Percentiles rank a stretch among this genome's conserved stretches.
Conservation (phyloP, 495 filamentous ascomycete genomes). For the Chlorociboria aeruginascens region DNA sequence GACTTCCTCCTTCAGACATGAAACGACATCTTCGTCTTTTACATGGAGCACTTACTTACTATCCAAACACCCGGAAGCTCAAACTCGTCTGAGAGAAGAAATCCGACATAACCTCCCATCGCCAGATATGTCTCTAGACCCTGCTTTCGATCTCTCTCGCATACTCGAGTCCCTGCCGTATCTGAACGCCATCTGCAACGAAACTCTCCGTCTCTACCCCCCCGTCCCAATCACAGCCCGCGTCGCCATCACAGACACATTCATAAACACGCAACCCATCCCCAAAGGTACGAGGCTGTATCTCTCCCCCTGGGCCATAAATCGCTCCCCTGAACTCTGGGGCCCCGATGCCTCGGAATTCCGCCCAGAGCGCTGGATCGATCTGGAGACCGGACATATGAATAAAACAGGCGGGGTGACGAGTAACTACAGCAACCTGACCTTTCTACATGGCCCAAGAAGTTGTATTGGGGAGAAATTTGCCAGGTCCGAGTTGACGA, state of each 20-base stretch:
- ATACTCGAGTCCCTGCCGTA: constrained; percentile 18
- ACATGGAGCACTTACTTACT: constrained; percentile 43
- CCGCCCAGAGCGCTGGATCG: constrained; percentile 19
- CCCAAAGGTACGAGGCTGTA: constrained; percentile 37
- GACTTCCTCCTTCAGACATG: constrained; percentile 41
- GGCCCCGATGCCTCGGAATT: constrained; percentile 21
- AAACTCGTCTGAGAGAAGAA: constrained; percentile 37
- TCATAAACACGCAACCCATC: constrained; percentile 33
- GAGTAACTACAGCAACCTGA: constrained; percentile 35
- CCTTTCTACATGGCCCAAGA: constrained; percentile 32
- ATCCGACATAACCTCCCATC: constrained; percentile 52
- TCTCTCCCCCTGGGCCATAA: constrained; percentile 35
- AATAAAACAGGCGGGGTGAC: constrained; percentile 16
- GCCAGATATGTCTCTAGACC: constrained; percentile 24
- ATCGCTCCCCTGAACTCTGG: constrained; percentile 29
- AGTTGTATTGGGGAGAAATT: constrained; percentile 47
- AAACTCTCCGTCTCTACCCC: constrained; percentile 25
- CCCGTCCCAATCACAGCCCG: constrained; percentile 43
- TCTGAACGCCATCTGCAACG: constrained; percentile 30
- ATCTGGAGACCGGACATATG: constrained; percentile 10
- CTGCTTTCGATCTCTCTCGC: constrained; percentile 28
- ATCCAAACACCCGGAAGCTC: constrained; percentile 32
- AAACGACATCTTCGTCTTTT: constrained; percentile 47
- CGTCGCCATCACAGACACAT: constrained; percentile 42
- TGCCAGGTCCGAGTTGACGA: constrained; percentile 56